phyloP scores from a whole-genome alignment of 306 rosid genomes.

The Vachellia pachyceras region DNA sequence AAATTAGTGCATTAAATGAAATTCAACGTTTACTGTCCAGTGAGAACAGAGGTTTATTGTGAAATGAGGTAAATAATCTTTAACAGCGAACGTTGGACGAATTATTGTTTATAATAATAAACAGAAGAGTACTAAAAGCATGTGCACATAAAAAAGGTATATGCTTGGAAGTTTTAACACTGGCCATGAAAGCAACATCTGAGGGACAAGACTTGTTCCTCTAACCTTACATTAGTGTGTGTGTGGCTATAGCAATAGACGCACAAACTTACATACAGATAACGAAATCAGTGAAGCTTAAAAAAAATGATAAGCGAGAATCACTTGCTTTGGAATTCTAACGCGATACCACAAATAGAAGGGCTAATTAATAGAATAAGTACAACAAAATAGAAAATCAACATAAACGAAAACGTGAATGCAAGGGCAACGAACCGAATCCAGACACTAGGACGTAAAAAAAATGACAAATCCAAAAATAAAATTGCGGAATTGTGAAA shows the following conservation, averaged over 20 bases:
- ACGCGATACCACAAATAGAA: background rate
- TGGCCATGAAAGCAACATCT: background rate
- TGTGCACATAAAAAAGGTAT: background rate
- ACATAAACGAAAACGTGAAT: background rate
- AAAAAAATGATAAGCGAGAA: constrained; percentile 12
- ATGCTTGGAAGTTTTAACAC: background rate
- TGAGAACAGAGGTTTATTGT: background rate
- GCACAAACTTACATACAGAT: background rate
- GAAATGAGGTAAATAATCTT: background rate
- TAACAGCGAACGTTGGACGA: background rate
- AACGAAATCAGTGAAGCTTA: constrained; percentile 23
- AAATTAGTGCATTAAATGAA: background rate
- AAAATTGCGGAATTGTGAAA: background rate
- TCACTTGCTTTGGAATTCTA: constrained; percentile 20
- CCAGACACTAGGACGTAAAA: background rate
- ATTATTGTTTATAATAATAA: background rate
- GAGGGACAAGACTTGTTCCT: background rate
- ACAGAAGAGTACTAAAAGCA: background rate
- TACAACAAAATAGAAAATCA: constrained; percentile 4
- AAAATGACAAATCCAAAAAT: background rate
- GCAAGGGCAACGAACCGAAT: constrained; percentile 17
- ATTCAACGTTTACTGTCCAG: background rate
- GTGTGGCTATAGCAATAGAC: background rate
- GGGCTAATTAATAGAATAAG: constrained; percentile 5
- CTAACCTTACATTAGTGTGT: background rate